These are phyloP conservation scores for Ambispora gerdemannii DNA, from an alignment of 192 early-diverging fungal genomes.

Conservation along the genomic window DNA sequence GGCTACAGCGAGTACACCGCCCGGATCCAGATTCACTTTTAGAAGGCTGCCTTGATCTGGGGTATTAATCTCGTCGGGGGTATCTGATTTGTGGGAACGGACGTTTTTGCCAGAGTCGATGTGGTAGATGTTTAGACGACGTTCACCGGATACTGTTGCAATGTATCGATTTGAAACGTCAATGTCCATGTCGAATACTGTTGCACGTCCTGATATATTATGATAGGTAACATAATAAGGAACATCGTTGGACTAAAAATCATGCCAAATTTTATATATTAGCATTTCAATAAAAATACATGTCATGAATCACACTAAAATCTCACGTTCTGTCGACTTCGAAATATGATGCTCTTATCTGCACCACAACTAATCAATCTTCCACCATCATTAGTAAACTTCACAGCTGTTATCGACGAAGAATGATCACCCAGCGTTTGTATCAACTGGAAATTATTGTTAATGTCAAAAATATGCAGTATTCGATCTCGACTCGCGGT, in stretches of 20 bases:
- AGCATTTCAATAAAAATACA: neutral
- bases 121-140: constrained; percentile 58
- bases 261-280: neutral
- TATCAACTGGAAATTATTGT: constrained; percentile 54
- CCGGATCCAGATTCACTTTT: constrained; percentile 65
- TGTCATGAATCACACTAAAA: too few species aligned
- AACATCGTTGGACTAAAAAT: constrained; percentile 31
- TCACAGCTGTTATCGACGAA: constrained; percentile 72
- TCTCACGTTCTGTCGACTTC: constrained; percentile 42
- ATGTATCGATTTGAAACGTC: constrained; percentile 54
- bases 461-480: constrained; percentile 72
- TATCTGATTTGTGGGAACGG: constrained; percentile 56
- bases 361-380: constrained; percentile 75
- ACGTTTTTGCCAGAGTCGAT: constrained; percentile 66
- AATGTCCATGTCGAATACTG: constrained; percentile 71
- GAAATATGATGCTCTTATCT: constrained; percentile 80
- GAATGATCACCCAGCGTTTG: constrained; percentile 85
- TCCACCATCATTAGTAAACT: constrained; percentile 61
- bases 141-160: constrained; percentile 66
- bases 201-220: constrained; percentile 64
- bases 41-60: constrained; percentile 53
- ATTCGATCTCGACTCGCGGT: constrained; percentile 75
- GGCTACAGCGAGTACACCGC: constrained; percentile 63
- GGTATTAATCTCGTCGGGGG: constrained; percentile 43
- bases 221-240: constrained; percentile 56